These are phyloP conservation scores for Amborella trichopoda DNA, from an alignment of 164 flowering plant species.

Conservation along the genomic window DNA sequence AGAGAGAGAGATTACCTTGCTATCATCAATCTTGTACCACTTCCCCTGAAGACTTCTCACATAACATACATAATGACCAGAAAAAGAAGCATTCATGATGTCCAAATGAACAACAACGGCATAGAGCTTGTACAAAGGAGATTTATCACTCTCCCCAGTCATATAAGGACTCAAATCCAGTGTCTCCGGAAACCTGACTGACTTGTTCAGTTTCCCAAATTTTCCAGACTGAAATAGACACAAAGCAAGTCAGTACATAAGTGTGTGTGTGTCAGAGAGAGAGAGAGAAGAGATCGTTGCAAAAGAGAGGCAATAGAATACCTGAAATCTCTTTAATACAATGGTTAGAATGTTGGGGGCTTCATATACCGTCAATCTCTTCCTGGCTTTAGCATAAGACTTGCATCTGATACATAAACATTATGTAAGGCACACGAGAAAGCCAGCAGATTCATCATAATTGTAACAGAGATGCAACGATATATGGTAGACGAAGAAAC, in stretches of 20 bases:
- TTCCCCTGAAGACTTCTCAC: slow-evolving; percentile 53
- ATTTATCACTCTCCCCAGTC: slow-evolving; percentile 63
- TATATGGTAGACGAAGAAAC: too few relatives aligned
- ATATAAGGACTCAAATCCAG: slow-evolving; percentile 69
- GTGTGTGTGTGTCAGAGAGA: too few relatives aligned
- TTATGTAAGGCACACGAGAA: too few relatives aligned
- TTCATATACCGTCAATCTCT: slow-evolving; percentile 72
- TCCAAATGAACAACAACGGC: slow-evolving; percentile 94
- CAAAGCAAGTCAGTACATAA: slow-evolving; percentile 3
- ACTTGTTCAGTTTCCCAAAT: slow-evolving; percentile 86
- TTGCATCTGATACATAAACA: slow-evolving; percentile 73
- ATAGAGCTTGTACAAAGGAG: slow-evolving; percentile 71
- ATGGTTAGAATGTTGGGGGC: slow-evolving; percentile 95
- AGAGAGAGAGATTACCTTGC: slow-evolving; percentile 51
- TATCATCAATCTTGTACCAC: slow-evolving; percentile 91
- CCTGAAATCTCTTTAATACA: slow-evolving; percentile 92
- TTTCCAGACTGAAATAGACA: slow-evolving; percentile 63
- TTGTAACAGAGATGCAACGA: too few relatives aligned
- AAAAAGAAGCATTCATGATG: slow-evolving; percentile 81
- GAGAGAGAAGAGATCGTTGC: not conserved
- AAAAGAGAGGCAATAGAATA: slow-evolving; percentile 6
- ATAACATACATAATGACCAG: slow-evolving; percentile 94
- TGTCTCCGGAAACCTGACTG: slow-evolving; percentile 63
- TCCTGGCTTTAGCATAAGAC: slow-evolving; percentile 86
- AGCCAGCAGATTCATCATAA: too few relatives aligned